These are phyloP conservation scores for Candida sanyiensis DNA, from an alignment of 805 yeast species.

Conservation along the genomic window DNA sequence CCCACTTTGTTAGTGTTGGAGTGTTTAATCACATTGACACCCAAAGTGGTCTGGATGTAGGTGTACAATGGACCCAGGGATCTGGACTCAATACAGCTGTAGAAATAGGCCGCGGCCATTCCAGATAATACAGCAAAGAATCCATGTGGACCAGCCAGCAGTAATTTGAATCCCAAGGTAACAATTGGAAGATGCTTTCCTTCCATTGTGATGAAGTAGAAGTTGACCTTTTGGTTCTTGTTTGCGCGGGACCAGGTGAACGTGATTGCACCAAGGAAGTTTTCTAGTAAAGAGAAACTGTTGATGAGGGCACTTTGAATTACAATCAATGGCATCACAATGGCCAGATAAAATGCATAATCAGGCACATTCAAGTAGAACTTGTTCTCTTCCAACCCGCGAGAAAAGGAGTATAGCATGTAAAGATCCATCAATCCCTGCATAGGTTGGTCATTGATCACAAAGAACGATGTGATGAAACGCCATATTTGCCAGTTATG, in stretches of 20 bases:
- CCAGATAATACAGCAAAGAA: conserved; percentile 44
- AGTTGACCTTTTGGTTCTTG: conserved; percentile 45
- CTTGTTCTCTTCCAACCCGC: conserved; percentile 49
- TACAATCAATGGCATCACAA: conserved; percentile 44
- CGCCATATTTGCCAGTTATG: conserved; percentile 39
- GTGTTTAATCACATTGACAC: conserved; percentile 19
- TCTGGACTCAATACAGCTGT: conserved; percentile 54
- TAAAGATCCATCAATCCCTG: conserved; percentile 47
- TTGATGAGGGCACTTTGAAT: conserved; percentile 29
- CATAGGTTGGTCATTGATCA: conserved; percentile 37
- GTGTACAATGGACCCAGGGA: conserved; percentile 40
- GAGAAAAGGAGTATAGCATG: conserved; percentile 51
- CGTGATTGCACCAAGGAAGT: conserved; percentile 48
- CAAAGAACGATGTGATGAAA: conserved; percentile 44
- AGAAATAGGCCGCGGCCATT: conserved; percentile 48
- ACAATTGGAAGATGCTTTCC: conserved; percentile 54
- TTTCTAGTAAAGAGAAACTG: conserved; percentile 27
- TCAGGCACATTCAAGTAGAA: conserved; percentile 46
- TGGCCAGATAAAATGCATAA: conserved; percentile 47
- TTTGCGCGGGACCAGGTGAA: conserved; percentile 55
- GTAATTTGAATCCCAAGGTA: conserved; percentile 36
- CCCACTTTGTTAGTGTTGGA: conserved; percentile 28
- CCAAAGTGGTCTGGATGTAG: conserved; percentile 21
- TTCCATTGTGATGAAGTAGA: conserved; percentile 50
- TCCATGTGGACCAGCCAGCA: conserved; percentile 37